These are phyloP conservation scores for Vicia faba DNA, from an alignment of 306 rosid genomes.

Conservation along the genomic window DNA sequence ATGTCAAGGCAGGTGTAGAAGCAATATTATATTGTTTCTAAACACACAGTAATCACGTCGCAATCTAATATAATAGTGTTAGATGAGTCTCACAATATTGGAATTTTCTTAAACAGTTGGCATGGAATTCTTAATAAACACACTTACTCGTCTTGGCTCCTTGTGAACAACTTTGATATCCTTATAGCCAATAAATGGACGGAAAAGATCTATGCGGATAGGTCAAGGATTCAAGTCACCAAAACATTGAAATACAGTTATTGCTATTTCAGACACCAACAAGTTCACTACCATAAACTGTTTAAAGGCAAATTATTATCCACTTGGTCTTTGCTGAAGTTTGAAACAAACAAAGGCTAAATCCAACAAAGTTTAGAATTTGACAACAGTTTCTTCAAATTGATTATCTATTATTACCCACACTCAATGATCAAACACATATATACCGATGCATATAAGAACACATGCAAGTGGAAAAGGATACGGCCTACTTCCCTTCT, in stretches of 20 bases:
- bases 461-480: slow-evolving; percentile 48
- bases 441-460: slow-evolving; percentile 19
- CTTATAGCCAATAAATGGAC: slow-evolving; percentile 76
- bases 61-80: not conserved
- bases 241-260: slow-evolving; percentile 27
- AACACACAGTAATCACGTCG: slow-evolving; percentile 11
- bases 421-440: slow-evolving; percentile 13
- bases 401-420: not conserved
- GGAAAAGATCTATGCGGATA: slow-evolving; percentile 61
- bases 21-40: slow-evolving; percentile 23
- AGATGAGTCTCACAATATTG: not conserved
- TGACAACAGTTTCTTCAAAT: slow-evolving; percentile 9
- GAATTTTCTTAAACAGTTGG: not conserved
- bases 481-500: slow-evolving; percentile 94
- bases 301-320: slow-evolving; percentile 20
- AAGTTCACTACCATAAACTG: slow-evolving; percentile 28
- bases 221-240: slow-evolving; percentile 57
- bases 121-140: slow-evolving; percentile 18
- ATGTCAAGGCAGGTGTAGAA: slow-evolving; percentile 7
- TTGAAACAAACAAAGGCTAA: not conserved
- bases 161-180: slow-evolving; percentile 78
- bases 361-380: slow-evolving; percentile 16
- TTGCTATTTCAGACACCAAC: slow-evolving; percentile 27
- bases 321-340: not conserved
- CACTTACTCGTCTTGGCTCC: slow-evolving; percentile 85